phyloP scores from a whole-genome alignment of 148 eudicot species.

The Cornus kousa region DNA sequence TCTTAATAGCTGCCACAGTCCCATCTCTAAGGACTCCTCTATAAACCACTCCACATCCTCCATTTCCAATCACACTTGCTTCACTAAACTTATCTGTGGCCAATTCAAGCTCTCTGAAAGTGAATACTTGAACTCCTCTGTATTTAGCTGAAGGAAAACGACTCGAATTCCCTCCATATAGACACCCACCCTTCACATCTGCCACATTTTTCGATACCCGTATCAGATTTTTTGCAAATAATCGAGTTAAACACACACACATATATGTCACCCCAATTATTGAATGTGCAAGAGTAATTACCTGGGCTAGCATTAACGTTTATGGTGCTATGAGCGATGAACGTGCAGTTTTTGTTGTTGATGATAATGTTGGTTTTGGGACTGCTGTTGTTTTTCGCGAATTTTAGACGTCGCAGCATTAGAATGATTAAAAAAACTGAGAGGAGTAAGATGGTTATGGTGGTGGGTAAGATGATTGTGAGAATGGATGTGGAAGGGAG shows the following conservation, averaged over 20 bases:
- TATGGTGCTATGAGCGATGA: constrained; percentile 37
- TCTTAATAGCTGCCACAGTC: constrained; percentile 68
- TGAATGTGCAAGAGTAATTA: constrained; percentile 1
- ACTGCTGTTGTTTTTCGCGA: constrained; percentile 18
- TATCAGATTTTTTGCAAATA: neutral
- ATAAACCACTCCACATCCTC: constrained; percentile 70
- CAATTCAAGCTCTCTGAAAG: constrained; percentile 73
- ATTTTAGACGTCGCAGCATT: constrained; percentile 55
- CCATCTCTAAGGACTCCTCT: constrained; percentile 77
- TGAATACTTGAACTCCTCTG: constrained; percentile 79
- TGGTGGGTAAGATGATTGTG: constrained; percentile 49
- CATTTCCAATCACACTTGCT: constrained; percentile 61
- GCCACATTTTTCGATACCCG: neutral
- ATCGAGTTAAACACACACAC: neutral
- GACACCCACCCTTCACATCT: constrained; percentile 57
- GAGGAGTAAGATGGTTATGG: constrained; percentile 52
- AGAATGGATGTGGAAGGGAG: constrained; percentile 46
- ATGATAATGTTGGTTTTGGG: constrained; percentile 23
- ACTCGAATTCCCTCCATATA: constrained; percentile 41
- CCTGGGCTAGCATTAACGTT: constrained; percentile 42
- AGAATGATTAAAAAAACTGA: constrained; percentile 41
- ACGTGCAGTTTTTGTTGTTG: constrained; percentile 39
- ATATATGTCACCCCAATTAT: neutral
- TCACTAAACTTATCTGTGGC: constrained; percentile 72
- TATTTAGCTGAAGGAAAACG: constrained; percentile 26